Percentiles rank a stretch among this genome's conserved stretches.
phyloP scores from a whole-genome alignment of 768 basidiomycete species.

The Termitomyces eurrhizus region DNA sequence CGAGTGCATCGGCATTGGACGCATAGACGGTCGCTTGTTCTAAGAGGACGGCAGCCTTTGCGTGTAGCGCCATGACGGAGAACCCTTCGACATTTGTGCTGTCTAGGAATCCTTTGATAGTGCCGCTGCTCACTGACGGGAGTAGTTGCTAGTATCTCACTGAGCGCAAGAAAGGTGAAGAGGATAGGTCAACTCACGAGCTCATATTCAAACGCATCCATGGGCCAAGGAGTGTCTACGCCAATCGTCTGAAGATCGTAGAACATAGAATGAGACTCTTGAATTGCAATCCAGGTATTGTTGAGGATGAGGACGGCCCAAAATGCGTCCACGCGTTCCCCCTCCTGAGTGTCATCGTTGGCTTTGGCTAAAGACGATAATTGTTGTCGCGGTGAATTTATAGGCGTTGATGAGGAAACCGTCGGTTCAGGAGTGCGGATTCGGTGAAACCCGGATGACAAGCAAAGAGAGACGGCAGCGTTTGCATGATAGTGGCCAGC shows the following conservation, averaged over 20 bases:
- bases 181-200: slow-evolving; percentile 5
- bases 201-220: slow-evolving; percentile 17
- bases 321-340: slow-evolving; percentile 30
- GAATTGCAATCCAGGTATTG: slow-evolving; percentile 41
- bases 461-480: slow-evolving; percentile 38
- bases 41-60: slow-evolving; percentile 31
- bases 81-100: slow-evolving; percentile 22
- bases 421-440: slow-evolving; percentile 17
- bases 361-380: slow-evolving; percentile 26
- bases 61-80: slow-evolving; percentile 22
- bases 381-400: slow-evolving; percentile 9
- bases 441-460: slow-evolving; percentile 34
- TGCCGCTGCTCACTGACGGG: slow-evolving; percentile 17
- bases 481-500: slow-evolving; percentile 47
- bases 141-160: slow-evolving; percentile 12
- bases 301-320: slow-evolving; percentile 37
- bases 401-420: background rate
- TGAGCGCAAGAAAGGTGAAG: background rate
- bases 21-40: slow-evolving; percentile 23
- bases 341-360: slow-evolving; percentile 21
- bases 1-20: slow-evolving; percentile 3
- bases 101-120: slow-evolving; percentile 25
- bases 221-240: slow-evolving; percentile 35
- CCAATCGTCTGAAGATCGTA: slow-evolving; percentile 29
- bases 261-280: slow-evolving; percentile 39